Evolutionary conservation across 495 filamentous ascomycete genomes (phyloP).

Genomic region (Penicillium bialowiezense): DNA sequence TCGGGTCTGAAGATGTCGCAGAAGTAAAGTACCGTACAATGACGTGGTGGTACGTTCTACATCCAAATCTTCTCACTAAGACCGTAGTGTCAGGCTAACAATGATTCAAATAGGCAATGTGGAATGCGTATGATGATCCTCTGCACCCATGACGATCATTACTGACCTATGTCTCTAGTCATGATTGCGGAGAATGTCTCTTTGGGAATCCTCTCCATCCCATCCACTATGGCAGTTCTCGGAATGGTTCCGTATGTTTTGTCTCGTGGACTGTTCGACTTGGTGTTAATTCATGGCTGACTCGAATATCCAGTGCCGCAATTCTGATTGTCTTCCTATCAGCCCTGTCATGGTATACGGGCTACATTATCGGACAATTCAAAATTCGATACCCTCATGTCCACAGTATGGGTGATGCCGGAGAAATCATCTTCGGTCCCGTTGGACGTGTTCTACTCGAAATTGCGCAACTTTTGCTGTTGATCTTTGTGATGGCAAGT

Average conservation of each 20-base stretch:
- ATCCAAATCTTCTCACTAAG: neutral
- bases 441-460: slow-evolving; percentile 62
- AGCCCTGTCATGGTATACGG: slow-evolving; percentile 46
- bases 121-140: slow-evolving; percentile 19
- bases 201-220: slow-evolving; percentile 58
- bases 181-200: slow-evolving; percentile 65
- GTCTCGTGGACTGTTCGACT: slow-evolving; percentile 34
- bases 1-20: slow-evolving; percentile 30
- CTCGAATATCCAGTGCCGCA: neutral
- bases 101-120: slow-evolving; percentile 11
- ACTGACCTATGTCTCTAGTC: slow-evolving; percentile 19
- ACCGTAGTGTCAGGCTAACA: neutral
- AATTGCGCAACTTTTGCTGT: slow-evolving; percentile 56
- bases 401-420: slow-evolving; percentile 61
- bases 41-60: slow-evolving; percentile 31
- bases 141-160: neutral
- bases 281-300: neutral
- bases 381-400: slow-evolving; percentile 21
- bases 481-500: slow-evolving; percentile 68
- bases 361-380: slow-evolving; percentile 21
- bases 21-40: slow-evolving; percentile 35
- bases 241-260: slow-evolving; percentile 49
- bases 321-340: slow-evolving; percentile 48
- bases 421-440: slow-evolving; percentile 59
- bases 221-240: slow-evolving; percentile 56